Base-by-base conservation (phyloP, 805 yeast genomes). In the Ogataea nitratoaversa region DNA sequence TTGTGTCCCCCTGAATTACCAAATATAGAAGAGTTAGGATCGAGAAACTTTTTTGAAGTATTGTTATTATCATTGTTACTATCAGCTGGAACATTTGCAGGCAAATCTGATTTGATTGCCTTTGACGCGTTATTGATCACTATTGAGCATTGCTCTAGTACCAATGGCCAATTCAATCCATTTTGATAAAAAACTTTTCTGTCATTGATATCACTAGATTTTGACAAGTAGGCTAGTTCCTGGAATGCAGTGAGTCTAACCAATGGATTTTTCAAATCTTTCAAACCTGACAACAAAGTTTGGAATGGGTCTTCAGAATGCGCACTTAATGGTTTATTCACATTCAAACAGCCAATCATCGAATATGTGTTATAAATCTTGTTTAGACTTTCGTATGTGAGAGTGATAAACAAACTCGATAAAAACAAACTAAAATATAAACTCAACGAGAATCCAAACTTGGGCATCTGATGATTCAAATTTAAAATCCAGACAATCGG, bases 241-340 rank as follows among this genome's bases (percentile, higher is more conserved):
- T 84, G 91, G 62, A 78, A 83, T 2, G 91, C 89, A 1, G 88
- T 78, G 43, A 79, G 56, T 43, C 78, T 72, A 1, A 75, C 74
- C 40, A 76, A 67, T 9, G 66, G 68, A 33, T 61, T 48, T 37
- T 68, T 69, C 23, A 61, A 57, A 27, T 80, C 79, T 37, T 72
- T 70, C 44, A 84, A 66, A 0, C 91, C 91, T 3, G 80, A 69
- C 11, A 84, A 57, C 29, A 84, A 61, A 1, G 89, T 80, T 37
- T 72, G 75, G 36, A 80, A 65, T 7, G 87, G 89, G 37, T 76
- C 79, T 0, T 80, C 63, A 13, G 83, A 71, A 22, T 76, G 72
- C 11, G 75, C 60, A 33, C 82, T 74, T 8, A 84, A 68, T 16
- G 86, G 76, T 42, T 74, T 76, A 16, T 76, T 78, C 35, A 82